These are phyloP conservation scores for Plectranthus barbatus DNA, from an alignment of 257 asterid genomes.

Conservation along the genomic window DNA sequence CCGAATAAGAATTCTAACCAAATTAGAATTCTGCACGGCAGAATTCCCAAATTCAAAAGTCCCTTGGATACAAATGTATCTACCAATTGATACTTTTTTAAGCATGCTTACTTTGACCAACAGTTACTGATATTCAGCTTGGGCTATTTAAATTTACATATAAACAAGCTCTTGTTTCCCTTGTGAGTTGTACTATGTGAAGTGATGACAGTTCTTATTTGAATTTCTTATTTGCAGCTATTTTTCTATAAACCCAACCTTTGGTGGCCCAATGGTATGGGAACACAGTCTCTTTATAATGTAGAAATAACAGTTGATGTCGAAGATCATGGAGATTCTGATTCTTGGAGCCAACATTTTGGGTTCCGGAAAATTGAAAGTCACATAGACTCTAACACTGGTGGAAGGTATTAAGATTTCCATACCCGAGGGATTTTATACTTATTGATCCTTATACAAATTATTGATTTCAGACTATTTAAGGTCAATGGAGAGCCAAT, in stretches of 20 bases:
- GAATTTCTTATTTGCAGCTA: slow-evolving; percentile 39
- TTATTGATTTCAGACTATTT: slow-evolving; percentile 52
- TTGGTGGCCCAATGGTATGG: slow-evolving; percentile 99
- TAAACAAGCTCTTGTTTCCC: not conserved
- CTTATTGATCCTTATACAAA: not conserved
- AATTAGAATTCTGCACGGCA: too few relatives aligned
- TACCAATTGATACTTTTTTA: too few relatives aligned
- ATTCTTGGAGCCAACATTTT: slow-evolving; percentile 71
- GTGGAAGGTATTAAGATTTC: slow-evolving; percentile 67
- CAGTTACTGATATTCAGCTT: not conserved
- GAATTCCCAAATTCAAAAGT: too few relatives aligned
- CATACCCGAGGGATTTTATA: not conserved
- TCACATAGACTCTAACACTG: slow-evolving; percentile 64
- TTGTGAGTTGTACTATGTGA: not conserved
- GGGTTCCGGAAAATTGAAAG: slow-evolving; percentile 94
- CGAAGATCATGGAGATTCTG: slow-evolving; percentile 73
- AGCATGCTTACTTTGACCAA: not conserved
- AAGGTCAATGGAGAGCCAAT: slow-evolving; percentile 86
- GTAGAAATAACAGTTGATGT: slow-evolving; percentile 73
- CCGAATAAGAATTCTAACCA: too few relatives aligned
- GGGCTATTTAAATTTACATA: not conserved
- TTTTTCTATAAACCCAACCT: slow-evolving; percentile 81
- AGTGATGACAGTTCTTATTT: not conserved
- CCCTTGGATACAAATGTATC: too few relatives aligned
- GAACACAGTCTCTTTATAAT: slow-evolving; percentile 75